Conservation (phyloP, 1,284 basidiomycete genomes). For the Ustilago hordei region DNA sequence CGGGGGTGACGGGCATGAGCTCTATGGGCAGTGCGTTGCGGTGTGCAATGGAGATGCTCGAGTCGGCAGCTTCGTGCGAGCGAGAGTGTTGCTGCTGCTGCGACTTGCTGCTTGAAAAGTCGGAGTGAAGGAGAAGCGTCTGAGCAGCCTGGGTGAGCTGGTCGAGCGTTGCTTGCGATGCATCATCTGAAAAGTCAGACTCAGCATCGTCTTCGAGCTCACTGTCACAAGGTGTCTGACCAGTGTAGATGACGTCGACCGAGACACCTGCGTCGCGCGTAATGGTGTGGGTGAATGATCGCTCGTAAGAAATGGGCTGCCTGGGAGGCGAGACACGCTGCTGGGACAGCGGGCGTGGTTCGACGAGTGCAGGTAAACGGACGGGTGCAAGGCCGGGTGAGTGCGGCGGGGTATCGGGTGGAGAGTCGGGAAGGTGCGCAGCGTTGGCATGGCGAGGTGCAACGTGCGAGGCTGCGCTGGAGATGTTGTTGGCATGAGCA, state of each 20-base stretch:
- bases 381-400: conserved; percentile 37
- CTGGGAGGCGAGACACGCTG: conserved; percentile 19
- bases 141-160: conserved; percentile 37
- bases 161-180: conserved; percentile 36
- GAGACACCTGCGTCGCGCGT: conserved; percentile 9
- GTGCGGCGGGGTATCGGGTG: conserved; percentile 55
- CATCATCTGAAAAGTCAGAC: conserved; percentile 31
- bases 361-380: conserved; percentile 17
- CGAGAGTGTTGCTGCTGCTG: conserved; percentile 7
- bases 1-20: conserved; percentile 61
- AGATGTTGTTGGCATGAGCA: conserved; percentile 16
- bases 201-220: conserved; percentile 33
- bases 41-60: conserved; percentile 16
- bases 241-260: conserved; percentile 35
- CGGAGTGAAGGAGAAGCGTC: conserved; percentile 34
- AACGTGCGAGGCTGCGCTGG: not conserved
- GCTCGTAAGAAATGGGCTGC: not conserved
- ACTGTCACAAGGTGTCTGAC: conserved; percentile 40
- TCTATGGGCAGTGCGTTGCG: conserved; percentile 20
- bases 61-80: conserved; percentile 10
- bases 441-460: conserved; percentile 16
- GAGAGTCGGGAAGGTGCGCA: conserved; percentile 49
- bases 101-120: conserved; percentile 15
- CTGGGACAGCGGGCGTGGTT: conserved; percentile 13
- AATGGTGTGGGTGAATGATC: not conserved